These are phyloP conservation scores for Zasmidium cellare DNA, from an alignment of 2,329 filamentous ascomycete genomes.

Conservation along the genomic window DNA sequence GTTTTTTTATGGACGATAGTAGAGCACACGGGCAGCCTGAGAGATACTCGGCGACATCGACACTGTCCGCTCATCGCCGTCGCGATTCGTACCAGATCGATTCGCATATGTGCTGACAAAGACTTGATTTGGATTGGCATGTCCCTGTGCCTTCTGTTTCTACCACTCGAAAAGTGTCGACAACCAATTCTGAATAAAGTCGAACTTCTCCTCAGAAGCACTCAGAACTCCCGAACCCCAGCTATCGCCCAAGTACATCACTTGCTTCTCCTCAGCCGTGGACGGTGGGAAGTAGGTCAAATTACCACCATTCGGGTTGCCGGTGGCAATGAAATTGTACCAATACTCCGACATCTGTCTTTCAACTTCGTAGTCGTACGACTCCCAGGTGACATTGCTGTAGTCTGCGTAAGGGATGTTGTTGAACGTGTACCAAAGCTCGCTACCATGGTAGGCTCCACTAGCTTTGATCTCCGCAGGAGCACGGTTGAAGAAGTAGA, in stretches of 20 bases:
- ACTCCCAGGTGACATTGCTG: slow-evolving; percentile 2
- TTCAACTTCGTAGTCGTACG: not conserved
- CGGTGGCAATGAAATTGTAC: slow-evolving; percentile 17
- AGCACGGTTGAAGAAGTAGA: slow-evolving; percentile 61
- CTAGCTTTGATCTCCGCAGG: slow-evolving; percentile 35
- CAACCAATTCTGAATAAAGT: slow-evolving; percentile 5
- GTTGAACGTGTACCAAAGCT: slow-evolving; percentile 44
- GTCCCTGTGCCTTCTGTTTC: no score
- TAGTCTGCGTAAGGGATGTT: slow-evolving; percentile 15
- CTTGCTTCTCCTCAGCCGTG: slow-evolving; percentile 1
- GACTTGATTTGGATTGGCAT: no score
- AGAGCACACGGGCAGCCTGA: no score
- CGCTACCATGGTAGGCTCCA: slow-evolving; percentile 57
- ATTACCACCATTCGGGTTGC: slow-evolving; percentile 16
- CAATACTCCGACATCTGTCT: slow-evolving; percentile 18
- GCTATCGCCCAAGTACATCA: slow-evolving; percentile 3
- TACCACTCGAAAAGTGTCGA: not conserved
- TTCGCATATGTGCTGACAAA: no score
- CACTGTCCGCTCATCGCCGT: no score
- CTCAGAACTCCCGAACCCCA: slow-evolving; percentile 1
- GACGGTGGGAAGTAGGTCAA: not conserved
- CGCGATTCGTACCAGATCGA: no score
- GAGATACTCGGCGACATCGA: no score
- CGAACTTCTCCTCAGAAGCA: not conserved
- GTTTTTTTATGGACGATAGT: no score